These are phyloP conservation scores for Ogataea trehaloabstinens DNA, from an alignment of 805 yeast species.

Conservation along the genomic window DNA sequence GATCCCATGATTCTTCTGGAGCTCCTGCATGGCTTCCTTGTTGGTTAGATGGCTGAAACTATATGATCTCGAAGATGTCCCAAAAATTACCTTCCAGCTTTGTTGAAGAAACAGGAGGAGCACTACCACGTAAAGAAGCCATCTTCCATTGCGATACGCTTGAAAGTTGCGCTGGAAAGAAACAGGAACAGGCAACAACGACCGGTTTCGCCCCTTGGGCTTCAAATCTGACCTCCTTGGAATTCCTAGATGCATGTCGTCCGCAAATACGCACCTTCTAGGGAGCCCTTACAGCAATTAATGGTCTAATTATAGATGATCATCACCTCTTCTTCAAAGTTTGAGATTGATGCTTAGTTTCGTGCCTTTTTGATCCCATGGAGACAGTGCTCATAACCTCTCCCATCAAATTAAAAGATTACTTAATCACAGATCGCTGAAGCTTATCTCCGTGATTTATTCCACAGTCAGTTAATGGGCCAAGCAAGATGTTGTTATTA, in stretches of 20 bases:
- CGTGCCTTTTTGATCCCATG: no score
- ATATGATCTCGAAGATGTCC: slow-evolving; percentile 5
- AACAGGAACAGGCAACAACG: slow-evolving; percentile 20
- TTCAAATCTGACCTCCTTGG: slow-evolving; percentile 25
- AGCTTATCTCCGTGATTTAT: no score
- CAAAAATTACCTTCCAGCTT: slow-evolving; percentile 34
- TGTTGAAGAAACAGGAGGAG: slow-evolving; percentile 8
- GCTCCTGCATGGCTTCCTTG: slow-evolving; percentile 19
- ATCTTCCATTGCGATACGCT: slow-evolving; percentile 10
- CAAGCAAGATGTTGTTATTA: no score
- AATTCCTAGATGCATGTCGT: slow-evolving; percentile 29
- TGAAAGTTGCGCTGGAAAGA: slow-evolving; percentile 15
- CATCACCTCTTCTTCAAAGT: no score
- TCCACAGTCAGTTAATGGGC: no score
- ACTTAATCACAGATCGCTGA: no score
- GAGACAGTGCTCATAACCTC: no score
- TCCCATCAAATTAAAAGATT: no score
- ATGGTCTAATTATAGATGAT: no score
- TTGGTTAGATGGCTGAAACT: slow-evolving; percentile 25
- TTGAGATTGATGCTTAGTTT: no score
- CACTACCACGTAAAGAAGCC: slow-evolving; percentile 7
- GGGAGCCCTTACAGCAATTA: no score
- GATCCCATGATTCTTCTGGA: slow-evolving; percentile 39
- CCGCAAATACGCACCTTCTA: no score
- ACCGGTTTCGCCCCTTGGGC: slow-evolving; percentile 19